Conservation (phyloP, 1,284 basidiomycete species). For the Fomitiporia mediterranea region DNA sequence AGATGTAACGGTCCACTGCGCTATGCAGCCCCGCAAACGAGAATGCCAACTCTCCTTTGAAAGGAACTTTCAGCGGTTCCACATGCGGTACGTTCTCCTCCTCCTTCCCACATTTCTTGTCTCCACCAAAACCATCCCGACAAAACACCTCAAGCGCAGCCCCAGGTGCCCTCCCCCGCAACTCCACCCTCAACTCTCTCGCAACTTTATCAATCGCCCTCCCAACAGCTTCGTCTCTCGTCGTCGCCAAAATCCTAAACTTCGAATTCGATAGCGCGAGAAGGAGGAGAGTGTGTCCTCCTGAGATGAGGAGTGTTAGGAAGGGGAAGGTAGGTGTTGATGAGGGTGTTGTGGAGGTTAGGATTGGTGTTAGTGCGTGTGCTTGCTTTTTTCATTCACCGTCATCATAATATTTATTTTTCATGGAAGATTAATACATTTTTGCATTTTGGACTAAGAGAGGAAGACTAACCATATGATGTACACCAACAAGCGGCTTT, state of each 20-base stretch:
- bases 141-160: slow-evolving; percentile 75
- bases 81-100: slow-evolving; percentile 27
- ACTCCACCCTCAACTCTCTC: slow-evolving; percentile 59
- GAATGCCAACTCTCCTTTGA: slow-evolving; percentile 58
- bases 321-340: slow-evolving; percentile 74
- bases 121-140: slow-evolving; percentile 22
- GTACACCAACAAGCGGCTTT: slow-evolving; percentile 84
- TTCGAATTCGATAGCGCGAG: slow-evolving; percentile 55
- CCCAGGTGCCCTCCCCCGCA: slow-evolving; percentile 61
- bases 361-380: slow-evolving; percentile 81
- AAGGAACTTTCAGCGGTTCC: slow-evolving; percentile 32
- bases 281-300: slow-evolving; percentile 87
- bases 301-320: slow-evolving; percentile 81
- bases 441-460: not conserved
- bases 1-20: slow-evolving; percentile 51
- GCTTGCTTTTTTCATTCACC: slow-evolving; percentile 77
- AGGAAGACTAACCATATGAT: slow-evolving; percentile 76
- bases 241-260: slow-evolving; percentile 74
- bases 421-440: slow-evolving; percentile 9
- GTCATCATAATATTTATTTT: too few species aligned
- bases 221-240: slow-evolving; percentile 74
- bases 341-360: slow-evolving; percentile 50
- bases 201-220: slow-evolving; percentile 79
- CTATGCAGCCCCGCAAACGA: slow-evolving; percentile 76
- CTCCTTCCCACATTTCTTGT: slow-evolving; percentile 22